Evolutionary conservation across 352 stramenopile species (phyloP).

Genomic region (Globisporangium alternatum): DNA sequence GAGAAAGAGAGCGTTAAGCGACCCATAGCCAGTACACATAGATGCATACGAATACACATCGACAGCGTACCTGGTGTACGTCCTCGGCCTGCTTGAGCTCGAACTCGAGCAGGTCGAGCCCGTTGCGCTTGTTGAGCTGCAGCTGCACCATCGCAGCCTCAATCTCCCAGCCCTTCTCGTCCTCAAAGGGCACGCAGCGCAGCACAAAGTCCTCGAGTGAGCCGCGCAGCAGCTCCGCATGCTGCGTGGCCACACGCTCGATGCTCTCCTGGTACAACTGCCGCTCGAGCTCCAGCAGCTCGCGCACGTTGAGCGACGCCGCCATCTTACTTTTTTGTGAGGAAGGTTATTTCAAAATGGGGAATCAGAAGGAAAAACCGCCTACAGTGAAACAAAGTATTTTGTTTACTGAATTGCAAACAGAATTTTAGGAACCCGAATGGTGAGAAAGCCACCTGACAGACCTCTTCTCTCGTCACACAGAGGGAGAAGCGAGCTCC

Average conservation of each 20-base stretch:
- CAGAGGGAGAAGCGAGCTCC: no score
- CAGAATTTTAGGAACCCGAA: no score
- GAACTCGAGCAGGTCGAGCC: constrained; percentile 57
- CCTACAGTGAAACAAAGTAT: no score
- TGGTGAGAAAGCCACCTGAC: no score
- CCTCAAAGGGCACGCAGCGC: constrained; percentile 58
- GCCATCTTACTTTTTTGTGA: no score
- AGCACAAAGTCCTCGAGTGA: constrained; percentile 58
- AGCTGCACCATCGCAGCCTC: constrained; percentile 49
- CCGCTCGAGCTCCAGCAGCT: constrained; percentile 77
- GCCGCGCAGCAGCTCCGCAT: constrained; percentile 42
- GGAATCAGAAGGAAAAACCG: no score
- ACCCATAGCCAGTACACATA: neutral
- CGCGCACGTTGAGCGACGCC: constrained; percentile 48
- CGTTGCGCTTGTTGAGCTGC: constrained; percentile 55
- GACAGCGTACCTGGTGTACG: constrained; percentile 29
- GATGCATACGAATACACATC: neutral
- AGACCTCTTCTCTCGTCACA: no score
- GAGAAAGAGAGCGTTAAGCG: neutral
- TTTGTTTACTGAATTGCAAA: no score
- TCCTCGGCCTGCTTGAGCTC: constrained; percentile 76
- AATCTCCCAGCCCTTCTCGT: constrained; percentile 42
- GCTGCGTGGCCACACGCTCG: constrained; percentile 49
- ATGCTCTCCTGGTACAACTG: constrained; percentile 86
- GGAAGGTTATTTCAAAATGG: no score